Percentiles rank a stretch among this genome's conserved stretches.
phyloP scores from a whole-genome alignment of 805 yeast species.

The Ogataea pini region DNA sequence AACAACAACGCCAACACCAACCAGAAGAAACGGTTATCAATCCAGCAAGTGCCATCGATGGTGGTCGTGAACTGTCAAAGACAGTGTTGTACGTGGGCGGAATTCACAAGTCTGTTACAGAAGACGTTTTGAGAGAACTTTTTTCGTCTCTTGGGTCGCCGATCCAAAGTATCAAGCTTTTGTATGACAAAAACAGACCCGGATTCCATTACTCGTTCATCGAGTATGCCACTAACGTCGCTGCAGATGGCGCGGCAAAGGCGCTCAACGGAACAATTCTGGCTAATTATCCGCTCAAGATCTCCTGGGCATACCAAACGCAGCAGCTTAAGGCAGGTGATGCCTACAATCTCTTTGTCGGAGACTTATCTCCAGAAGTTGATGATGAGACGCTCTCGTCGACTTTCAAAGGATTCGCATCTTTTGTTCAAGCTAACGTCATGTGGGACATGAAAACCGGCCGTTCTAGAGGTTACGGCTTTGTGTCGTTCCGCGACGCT shows the following conservation, averaged over 20 bases:
- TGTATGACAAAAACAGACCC: slow-evolving; percentile 71
- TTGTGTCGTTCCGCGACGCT: slow-evolving; percentile 69
- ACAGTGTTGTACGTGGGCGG: slow-evolving; percentile 79
- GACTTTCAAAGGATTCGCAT: slow-evolving; percentile 57
- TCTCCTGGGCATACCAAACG: slow-evolving; percentile 85
- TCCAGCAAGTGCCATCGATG: slow-evolving; percentile 74
- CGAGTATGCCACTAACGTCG: slow-evolving; percentile 59
- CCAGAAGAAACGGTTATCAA: slow-evolving; percentile 9
- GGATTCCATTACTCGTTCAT: slow-evolving; percentile 84
- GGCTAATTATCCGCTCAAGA: slow-evolving; percentile 55
- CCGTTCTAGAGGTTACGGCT: slow-evolving; percentile 89
- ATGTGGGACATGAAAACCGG: slow-evolving; percentile 98
- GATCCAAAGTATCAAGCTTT: slow-evolving; percentile 64
- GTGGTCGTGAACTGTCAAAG: slow-evolving; percentile 78
- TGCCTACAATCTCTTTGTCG: slow-evolving; percentile 75
- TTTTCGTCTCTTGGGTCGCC: slow-evolving; percentile 57
- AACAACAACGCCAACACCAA: neutral
- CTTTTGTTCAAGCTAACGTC: slow-evolving; percentile 80
- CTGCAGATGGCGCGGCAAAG: slow-evolving; percentile 64
- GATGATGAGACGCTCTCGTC: slow-evolving; percentile 69
- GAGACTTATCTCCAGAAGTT: slow-evolving; percentile 80
- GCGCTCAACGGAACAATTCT: slow-evolving; percentile 57
- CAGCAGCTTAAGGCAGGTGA: slow-evolving; percentile 60
- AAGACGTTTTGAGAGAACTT: slow-evolving; percentile 59
- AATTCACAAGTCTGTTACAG: slow-evolving; percentile 63